phyloP scores from a whole-genome alignment of 2,329 filamentous ascomycete genomes.

The Hypoxylon rubiginosum region DNA sequence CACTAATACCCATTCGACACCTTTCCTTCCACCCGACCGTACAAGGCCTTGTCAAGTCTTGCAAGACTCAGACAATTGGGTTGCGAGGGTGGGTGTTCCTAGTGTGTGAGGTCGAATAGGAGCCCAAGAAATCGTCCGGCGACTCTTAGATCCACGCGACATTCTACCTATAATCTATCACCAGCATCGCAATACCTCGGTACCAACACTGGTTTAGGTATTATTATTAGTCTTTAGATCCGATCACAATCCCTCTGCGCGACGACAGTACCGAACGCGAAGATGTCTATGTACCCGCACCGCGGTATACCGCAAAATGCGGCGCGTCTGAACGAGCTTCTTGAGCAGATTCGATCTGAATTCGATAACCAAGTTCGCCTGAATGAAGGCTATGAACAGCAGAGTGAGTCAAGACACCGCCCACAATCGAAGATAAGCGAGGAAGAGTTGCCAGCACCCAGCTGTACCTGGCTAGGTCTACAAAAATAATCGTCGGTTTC shows the following conservation, averaged over 20 bases:
- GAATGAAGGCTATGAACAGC: constrained; percentile 90
- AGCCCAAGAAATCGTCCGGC: constrained; percentile 9
- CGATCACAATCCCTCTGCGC: constrained; percentile 21
- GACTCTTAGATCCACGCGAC: constrained; percentile 16
- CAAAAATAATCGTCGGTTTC: background rate
- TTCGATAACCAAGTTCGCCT: constrained; percentile 88
- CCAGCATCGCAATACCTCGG: constrained; percentile 11
- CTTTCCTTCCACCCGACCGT: constrained; percentile 41
- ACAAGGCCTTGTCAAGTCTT: constrained; percentile 43
- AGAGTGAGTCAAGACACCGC: constrained; percentile 76
- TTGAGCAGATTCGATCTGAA: constrained; percentile 91
- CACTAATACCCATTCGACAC: constrained; percentile 14
- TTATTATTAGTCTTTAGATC: background rate
- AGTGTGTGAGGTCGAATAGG: constrained; percentile 17
- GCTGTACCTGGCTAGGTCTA: background rate
- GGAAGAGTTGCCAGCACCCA: background rate
- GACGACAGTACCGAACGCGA: constrained; percentile 21
- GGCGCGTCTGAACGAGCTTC: constrained; percentile 86
- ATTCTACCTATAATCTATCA: constrained; percentile 1
- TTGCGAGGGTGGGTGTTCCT: constrained; percentile 33
- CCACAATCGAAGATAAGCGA: constrained; percentile 3
- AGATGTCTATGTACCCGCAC: constrained; percentile 89
- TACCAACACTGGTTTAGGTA: background rate
- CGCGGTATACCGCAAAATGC: constrained; percentile 77
- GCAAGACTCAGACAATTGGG: constrained; percentile 38